Base-by-base conservation (phyloP, 768 basidiomycete species). In the Lactarius akahatsu region DNA sequence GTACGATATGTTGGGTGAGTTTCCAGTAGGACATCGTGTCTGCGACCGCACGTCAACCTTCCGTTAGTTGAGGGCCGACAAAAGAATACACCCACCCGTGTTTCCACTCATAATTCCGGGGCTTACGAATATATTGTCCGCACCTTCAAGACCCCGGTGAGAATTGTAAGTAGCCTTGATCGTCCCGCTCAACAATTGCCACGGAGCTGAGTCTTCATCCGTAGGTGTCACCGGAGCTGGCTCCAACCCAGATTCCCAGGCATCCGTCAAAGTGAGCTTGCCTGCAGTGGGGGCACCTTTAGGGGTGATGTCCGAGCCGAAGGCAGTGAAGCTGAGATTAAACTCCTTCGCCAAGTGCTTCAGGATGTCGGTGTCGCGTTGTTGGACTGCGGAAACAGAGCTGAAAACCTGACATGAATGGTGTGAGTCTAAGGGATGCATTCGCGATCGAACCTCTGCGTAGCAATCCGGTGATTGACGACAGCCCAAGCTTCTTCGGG, bases 1-100 rank as follows among this genome's bases (percentile, higher is more conserved):
- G 81, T 74, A 81, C 81, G 63, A 83, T 82, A 67, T 82, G 77
- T 40, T 68, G 69, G 26, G 82, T 81, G 30, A 84, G 75, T 62
- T 75, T 74, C 82, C 81, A 82, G 60, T 82, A 82, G 59, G 75
- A 74, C 50, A 74, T 69, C 18, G 83, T 83, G 70, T 84, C 81
- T 80, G 68, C 1, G 50, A 5, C 26, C 6, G 23, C 43, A 41
- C n/a, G 6, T 38, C 23, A 52, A 57, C 28, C 28, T 34, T 8
- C 30, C 16, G 28, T 34, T 6, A 30, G 28, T 40, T 20, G 30
- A 18, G 43, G 13, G 11, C 18, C 30, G n/a, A 55, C 30, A 58
- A 36, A 26, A 9, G n/a, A 26, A 9, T 18, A 28, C 23, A 63
- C 76, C n/a, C 55, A 77, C 76, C 76, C 5, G 76, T 76, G 63